Evolutionary conservation across 345 rosid genomes (phyloP), one percentile per base, ranked within the genome.

Genomic region (Corchorus capsularis): DNA sequence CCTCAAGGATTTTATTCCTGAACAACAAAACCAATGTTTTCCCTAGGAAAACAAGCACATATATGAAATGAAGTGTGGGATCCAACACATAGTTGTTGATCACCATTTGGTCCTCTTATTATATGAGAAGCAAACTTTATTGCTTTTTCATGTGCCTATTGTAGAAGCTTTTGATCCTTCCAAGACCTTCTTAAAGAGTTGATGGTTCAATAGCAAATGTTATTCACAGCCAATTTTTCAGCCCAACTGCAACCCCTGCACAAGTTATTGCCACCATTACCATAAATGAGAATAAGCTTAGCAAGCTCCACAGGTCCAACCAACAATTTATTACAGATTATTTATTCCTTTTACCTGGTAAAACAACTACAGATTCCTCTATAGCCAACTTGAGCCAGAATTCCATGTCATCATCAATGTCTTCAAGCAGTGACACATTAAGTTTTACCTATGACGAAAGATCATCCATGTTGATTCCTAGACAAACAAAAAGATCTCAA

Each of bases 211-310:
- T 92, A 0, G 98, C 99, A 61, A 93, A 95, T 3, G 93, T 95
- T 60, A 95, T 72, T 15, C 97, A 89, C 8, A 93, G 72, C 97
- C 99, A 93, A 72, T 93, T 79, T 76, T 87, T 89, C 17, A 90
- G 79, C 69, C 98, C 97, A 61, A 95, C 96, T 0, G 96, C 92
- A 34, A 92, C 83, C 74, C 99, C 99, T 95, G 86, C 81, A 82
- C 68, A 74, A 63, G 14, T 20, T 57, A 27, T 57, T 57, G 27
- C 62, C 62, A 20, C 9, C 27, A 55, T n/a, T n/a, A 27, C 27
- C 43, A 39, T 8, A 19, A 56, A 56, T 56, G 32, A 56, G 12
- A 27, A 27, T 27, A 19, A 56, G 32, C 2, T 56, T 1, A 56
- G 61, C 13, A 56, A 56, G 32, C 61, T 20, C 7, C 22, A 9